Base-by-base conservation (phyloP, 495 filamentous ascomycete genomes). In the Neurospora sp. region DNA sequence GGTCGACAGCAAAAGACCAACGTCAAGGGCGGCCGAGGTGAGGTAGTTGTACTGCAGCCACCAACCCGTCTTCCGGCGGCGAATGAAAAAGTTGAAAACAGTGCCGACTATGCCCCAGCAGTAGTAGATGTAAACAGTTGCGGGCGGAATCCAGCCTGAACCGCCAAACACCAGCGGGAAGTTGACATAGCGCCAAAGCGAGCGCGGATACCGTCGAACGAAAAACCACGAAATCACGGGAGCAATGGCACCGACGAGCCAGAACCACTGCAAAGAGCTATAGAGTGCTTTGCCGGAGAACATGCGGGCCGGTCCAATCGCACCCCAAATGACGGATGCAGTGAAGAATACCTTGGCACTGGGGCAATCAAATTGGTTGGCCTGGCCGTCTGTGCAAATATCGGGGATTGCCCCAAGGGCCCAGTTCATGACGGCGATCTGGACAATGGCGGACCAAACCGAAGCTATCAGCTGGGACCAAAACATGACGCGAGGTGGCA, bases 41-140 rank as follows among this genome's bases (percentile, higher is more conserved):
- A 93, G 84, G 78, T 93, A 94, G 83, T 93, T 94, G 80, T 92
- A 93, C 73, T 90, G 88, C 83, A 90, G 83, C 91, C 90, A 93
- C 91, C 91, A 93, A 40, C 90, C 90, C 40, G 84, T 86, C 80
- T 83, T 89, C 73, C 85, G 84, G 73, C 89, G 83, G 46, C 88
- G 84, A 73, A 92, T 87, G 70, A 81, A 88, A 78, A 87, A 90
- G 78, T 92, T 91, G 82, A 92, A 93, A 48, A 88, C 59, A 70
- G 86, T 84, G 4, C 91, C 91, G 22, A 91, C 87, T 40, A 88
- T 83, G n/a, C 88, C 90, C 90, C 91, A 92, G 73, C 86, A 84
- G 61, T 89, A 86, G 77, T 90, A 93, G 74, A 87, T 91, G 69
- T 89, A 86, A 2, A 89, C 85, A 1, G 88, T 90, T 5, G 90